Percentiles rank a stretch among this genome's conserved stretches.
phyloP scores from a whole-genome alignment of 768 basidiomycete species.

The Boletales sp. region DNA sequence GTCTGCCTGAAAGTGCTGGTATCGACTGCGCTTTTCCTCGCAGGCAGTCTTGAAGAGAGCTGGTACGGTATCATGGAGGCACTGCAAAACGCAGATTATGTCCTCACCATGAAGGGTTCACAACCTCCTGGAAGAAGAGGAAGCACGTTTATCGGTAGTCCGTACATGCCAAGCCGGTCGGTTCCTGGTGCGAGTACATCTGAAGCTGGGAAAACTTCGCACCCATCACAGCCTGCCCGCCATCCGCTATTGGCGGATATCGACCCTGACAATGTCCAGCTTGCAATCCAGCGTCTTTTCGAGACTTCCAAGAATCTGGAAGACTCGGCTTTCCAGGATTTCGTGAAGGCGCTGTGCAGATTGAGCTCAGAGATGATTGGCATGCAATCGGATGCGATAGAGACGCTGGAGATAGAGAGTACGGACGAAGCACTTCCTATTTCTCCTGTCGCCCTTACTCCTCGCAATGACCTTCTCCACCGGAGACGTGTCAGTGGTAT shows the following conservation, averaged over 20 bases:
- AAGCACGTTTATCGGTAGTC: conserved; percentile 32
- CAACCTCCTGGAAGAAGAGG: conserved; percentile 31
- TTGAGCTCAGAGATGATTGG: conserved; percentile 92
- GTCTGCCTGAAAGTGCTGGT: conserved; percentile 86
- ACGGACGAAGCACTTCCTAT: conserved; percentile 31
- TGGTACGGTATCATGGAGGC: conserved; percentile 93
- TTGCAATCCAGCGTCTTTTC: conserved; percentile 78
- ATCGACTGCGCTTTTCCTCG: conserved; percentile 72
- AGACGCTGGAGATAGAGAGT: conserved; percentile 26
- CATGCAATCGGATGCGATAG: conserved; percentile 57
- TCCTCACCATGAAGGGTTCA: conserved; percentile 63
- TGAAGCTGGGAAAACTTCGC: conserved; percentile 17
- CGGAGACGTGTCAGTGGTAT: conserved; percentile 84
- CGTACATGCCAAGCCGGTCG: conserved; percentile 35
- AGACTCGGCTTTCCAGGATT: conserved; percentile 76
- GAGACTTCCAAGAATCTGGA: conserved; percentile 83
- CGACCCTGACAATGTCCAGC: conserved; percentile 70
- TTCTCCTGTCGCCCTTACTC: conserved; percentile 37
- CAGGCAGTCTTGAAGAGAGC: conserved; percentile 80
- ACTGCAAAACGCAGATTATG: conserved; percentile 92
- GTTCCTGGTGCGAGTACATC: conserved; percentile 30
- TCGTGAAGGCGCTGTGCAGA: conserved; percentile 73
- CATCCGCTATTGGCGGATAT: conserved; percentile 70
- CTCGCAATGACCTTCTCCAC: conserved; percentile 44
- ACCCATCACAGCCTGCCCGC: conserved; percentile 28